phyloP scores from a whole-genome alignment of 75 land plant genomes.

The Picea sitchensis region DNA sequence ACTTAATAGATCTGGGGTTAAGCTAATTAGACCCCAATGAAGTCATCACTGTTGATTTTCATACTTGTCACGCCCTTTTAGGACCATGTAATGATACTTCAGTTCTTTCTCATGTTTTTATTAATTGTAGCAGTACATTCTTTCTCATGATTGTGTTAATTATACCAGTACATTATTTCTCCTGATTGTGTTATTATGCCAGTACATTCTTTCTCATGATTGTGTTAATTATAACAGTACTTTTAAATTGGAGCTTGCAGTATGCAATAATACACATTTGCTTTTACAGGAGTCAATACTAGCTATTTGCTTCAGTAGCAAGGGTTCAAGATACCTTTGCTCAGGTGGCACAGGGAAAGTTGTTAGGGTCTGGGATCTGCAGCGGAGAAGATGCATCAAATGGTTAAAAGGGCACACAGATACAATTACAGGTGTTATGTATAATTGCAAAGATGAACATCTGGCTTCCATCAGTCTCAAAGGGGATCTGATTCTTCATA shows the following conservation, averaged over 20 bases:
- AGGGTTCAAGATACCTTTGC: constrained; percentile 89
- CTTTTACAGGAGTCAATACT: constrained; percentile 73
- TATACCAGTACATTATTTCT: background rate
- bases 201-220: background rate
- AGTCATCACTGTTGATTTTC: background rate
- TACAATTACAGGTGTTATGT: constrained; percentile 86
- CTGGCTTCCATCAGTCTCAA: constrained; percentile 89
- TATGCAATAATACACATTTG: constrained; percentile 9
- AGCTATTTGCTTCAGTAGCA: constrained; percentile 84
- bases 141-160: background rate
- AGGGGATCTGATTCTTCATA: constrained; percentile 94
- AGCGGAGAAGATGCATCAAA: constrained; percentile 89
- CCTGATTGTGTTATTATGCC: background rate
- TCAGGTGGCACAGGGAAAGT: constrained; percentile 92
- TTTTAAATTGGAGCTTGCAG: background rate
- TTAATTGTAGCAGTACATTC: no score
- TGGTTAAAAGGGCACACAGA: constrained; percentile 92
- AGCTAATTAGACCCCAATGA: background rate
- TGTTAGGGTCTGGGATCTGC: constrained; percentile 97
- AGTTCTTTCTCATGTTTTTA: no score
- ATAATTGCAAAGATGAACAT: constrained; percentile 96
- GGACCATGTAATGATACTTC: no score
- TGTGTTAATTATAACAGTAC: background rate
- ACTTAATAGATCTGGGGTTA: no score
- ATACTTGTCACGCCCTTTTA: background rate